Percentiles rank a stretch among this genome's conserved stretches.
phyloP scores from a whole-genome alignment of 371 early-diverging fungal genomes.

The Massospora cicadina region DNA sequence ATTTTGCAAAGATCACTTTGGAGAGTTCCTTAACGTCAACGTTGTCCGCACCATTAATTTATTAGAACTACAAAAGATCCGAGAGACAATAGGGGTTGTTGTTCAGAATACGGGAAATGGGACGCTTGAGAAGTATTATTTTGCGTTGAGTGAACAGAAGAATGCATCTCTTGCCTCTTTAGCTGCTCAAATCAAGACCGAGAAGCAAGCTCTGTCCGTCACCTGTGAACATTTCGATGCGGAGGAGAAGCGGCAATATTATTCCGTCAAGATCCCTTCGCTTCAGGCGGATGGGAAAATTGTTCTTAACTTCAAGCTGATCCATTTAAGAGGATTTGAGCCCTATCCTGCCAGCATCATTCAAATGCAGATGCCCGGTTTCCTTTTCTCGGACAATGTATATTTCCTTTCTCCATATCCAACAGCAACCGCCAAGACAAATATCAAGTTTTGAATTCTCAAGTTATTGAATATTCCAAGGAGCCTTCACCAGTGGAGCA shows the following conservation, averaged over 20 bases:
- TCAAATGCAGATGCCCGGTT: background rate
- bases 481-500: conserved; percentile 17
- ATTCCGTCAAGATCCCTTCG: background rate
- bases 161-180: background rate
- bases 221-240: background rate
- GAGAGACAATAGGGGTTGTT: background rate
- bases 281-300: background rate
- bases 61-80: background rate
- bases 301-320: background rate
- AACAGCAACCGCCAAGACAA: conserved; percentile 57
- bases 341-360: background rate
- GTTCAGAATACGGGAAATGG: background rate
- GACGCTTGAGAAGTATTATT: background rate
- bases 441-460: conserved; percentile 33
- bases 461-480: conserved; percentile 13
- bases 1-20: background rate
- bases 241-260: background rate
- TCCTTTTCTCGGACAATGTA: conserved; percentile 5
- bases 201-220: background rate
- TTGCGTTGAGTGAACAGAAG: background rate
- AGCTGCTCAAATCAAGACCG: background rate
- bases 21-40: background rate
- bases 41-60: background rate
- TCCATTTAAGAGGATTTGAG: background rate
- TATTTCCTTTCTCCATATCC: conserved; percentile 26